These are phyloP conservation scores for Lodderomyces oxycetoniae DNA, from an alignment of 1,139 yeast genomes.

Conservation along the genomic window DNA sequence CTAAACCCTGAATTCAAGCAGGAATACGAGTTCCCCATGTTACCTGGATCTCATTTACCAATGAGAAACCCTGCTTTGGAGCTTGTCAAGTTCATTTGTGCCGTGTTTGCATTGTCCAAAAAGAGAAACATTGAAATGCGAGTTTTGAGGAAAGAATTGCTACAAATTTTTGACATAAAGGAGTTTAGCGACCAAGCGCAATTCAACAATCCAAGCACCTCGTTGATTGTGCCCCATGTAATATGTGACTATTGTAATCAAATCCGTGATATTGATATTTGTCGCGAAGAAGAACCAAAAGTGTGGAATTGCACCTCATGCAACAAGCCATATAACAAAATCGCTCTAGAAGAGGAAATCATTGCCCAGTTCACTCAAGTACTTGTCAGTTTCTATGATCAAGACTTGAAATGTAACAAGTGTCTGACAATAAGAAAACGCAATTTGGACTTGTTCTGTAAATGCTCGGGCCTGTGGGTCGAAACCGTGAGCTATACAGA, in stretches of 20 bases:
- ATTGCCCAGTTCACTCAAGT: constrained; percentile 58
- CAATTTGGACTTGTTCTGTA: constrained; percentile 71
- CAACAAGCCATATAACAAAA: constrained; percentile 56
- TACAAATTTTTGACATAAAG: constrained; percentile 68
- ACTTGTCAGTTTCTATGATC: constrained; percentile 61
- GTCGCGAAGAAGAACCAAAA: constrained; percentile 52
- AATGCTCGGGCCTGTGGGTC: constrained; percentile 84
- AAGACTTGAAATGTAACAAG: constrained; percentile 76
- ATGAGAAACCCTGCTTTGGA: constrained; percentile 72
- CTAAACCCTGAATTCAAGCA: constrained; percentile 58
- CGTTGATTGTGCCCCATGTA: constrained; percentile 61
- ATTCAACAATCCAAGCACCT: constrained; percentile 73
- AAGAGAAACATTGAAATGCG: constrained; percentile 69
- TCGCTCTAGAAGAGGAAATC: constrained; percentile 72
- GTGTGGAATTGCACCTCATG: constrained; percentile 74
- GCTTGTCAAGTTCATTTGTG: constrained; percentile 70
- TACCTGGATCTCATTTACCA: constrained; percentile 66
- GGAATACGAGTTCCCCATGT: constrained; percentile 66
- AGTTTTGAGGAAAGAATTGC: constrained; percentile 66
- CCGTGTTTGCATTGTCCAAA: constrained; percentile 64
- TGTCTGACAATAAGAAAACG: constrained; percentile 67
- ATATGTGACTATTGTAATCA: constrained; percentile 77
- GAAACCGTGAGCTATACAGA: constrained; percentile 49
- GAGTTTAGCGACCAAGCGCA: constrained; percentile 78
- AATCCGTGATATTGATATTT: constrained; percentile 74